Evolutionary conservation across 2,329 filamentous ascomycete species (phyloP), one percentile per base, ranked within the genome.

Genomic region (Gaeumannomyces sp.): DNA sequence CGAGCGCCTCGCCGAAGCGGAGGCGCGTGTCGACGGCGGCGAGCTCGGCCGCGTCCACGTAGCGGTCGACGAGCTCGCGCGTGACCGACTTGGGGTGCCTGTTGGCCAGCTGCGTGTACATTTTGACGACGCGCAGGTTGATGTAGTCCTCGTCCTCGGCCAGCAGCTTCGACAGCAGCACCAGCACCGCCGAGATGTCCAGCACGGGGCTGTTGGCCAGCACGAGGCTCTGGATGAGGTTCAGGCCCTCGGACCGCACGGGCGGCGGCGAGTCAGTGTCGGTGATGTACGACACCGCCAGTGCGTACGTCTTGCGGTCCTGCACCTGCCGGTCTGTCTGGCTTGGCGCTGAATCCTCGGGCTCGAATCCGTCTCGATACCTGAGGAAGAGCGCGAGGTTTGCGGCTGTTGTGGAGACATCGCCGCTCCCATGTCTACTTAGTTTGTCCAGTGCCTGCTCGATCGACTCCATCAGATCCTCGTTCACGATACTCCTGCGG

Each of bases 111-210:
- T 85, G 82, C 0, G 84, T 83, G 66, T 91, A 85, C 1, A 88
- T 80, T 67, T 85, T 86, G 67, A 92, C 85, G 22, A 86, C 84
- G n/a, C 85, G 82, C 3, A 89, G 78, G 70, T 90, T 89, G 66
- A 92, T 87, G 71, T 89, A 93, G 65, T 90, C 88, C 65, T 92
- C 90, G 7, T 81, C 78, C 61, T 90, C 88, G 66, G 83, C 81
- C 1, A 92, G 77, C 0, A 91, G 79, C 13, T 83, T 85, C 1
- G 86, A 85, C 64, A 92, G 78, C 1, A 91, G 79, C 7, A 89
- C 83, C 0, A 89, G 78, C 3, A 86, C 79, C 1, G 86, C 83
- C 0, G 85, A 85, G n/a, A 92, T 81, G 70, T 92, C 89, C 22
- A 92, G 73, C 13, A 88, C 78, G 0, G 86, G 74, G 58, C 85